A percentile compares a stretch with the other conserved stretches of the same genome.
Conservation (phyloP, 805 yeast genomes). For the Monosporozyma aerobia region DNA sequence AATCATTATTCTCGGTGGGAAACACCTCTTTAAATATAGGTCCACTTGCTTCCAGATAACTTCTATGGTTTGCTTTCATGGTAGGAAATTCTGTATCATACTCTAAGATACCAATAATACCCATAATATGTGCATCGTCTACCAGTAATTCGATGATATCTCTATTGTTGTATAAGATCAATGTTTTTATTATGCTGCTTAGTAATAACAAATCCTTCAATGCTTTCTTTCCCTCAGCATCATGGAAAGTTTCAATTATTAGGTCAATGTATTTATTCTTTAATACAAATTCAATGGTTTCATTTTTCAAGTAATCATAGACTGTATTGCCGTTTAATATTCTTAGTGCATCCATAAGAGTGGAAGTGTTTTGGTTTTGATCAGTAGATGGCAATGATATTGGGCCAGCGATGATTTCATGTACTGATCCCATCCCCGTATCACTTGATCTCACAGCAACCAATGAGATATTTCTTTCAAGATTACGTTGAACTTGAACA, state of each 20-base stretch:
- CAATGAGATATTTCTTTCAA: conserved; percentile 58
- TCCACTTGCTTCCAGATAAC: conserved; percentile 45
- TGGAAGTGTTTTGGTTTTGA: conserved; percentile 38
- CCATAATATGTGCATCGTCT: conserved; percentile 42
- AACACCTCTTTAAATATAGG: conserved; percentile 57
- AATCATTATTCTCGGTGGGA: conserved; percentile 44
- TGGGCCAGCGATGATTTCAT: conserved; percentile 78
- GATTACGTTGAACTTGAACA: conserved; percentile 51
- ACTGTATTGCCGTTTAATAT: conserved; percentile 50
- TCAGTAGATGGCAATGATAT: conserved; percentile 51
- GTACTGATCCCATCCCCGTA: conserved; percentile 42
- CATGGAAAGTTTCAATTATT: conserved; percentile 44
- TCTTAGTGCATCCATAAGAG: conserved; percentile 46
- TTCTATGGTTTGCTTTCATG: conserved; percentile 71
- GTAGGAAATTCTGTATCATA: conserved; percentile 83
- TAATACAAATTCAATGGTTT: conserved; percentile 47
- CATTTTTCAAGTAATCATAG: conserved; percentile 50
- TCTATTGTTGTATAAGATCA: conserved; percentile 64
- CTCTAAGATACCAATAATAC: conserved; percentile 73
- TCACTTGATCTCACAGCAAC: conserved; percentile 53
- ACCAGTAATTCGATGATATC: conserved; percentile 49
- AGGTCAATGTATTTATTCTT: conserved; percentile 44
- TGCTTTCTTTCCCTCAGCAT: conserved; percentile 45
- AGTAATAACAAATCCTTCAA: conserved; percentile 53
- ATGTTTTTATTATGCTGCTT: conserved; percentile 64